Evolutionary conservation across 495 filamentous ascomycete genomes (phyloP).

Genomic region (Neurospora pannonica): DNA sequence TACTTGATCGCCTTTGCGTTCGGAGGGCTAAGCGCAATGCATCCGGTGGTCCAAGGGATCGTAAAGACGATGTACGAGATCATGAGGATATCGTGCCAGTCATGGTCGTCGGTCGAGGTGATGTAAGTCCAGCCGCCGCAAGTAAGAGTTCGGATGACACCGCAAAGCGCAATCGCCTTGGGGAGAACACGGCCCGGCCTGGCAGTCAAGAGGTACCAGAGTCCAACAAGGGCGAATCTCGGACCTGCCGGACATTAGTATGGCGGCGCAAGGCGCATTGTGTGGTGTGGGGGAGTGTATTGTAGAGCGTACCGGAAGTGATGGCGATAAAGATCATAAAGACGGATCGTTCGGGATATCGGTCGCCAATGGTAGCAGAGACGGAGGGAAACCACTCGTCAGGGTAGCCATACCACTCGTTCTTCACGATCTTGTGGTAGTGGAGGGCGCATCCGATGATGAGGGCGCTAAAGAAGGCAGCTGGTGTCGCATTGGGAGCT

Average conservation of each 20-base stretch:
- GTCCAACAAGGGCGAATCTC: conserved; percentile 79
- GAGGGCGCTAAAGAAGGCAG: conserved; percentile 85
- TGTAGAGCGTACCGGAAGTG: conserved; percentile 58
- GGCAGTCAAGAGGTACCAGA: conserved; percentile 87
- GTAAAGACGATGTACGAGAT: conserved; percentile 94
- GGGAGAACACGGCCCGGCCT: conserved; percentile 64
- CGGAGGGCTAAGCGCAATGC: conserved; percentile 77
- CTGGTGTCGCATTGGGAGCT: conserved; percentile 25
- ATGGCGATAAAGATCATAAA: conserved; percentile 97
- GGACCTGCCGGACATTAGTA: conserved; percentile 47
- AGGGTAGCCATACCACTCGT: conserved; percentile 94
- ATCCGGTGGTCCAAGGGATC: conserved; percentile 90
- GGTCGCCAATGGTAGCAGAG: conserved; percentile 95
- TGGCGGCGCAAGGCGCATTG: background rate
- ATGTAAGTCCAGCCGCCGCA: conserved; percentile 99
- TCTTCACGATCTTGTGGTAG: conserved; percentile 94
- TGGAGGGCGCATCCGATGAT: conserved; percentile 77
- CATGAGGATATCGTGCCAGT: conserved; percentile 99
- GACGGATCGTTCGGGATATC: conserved; percentile 92
- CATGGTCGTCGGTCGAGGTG: conserved; percentile 95
- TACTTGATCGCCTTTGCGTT: conserved; percentile 81
- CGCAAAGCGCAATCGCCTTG: conserved; percentile 70
- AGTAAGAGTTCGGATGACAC: conserved; percentile 80
- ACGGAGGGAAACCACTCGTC: conserved; percentile 99
- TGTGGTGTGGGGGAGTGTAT: background rate